These are phyloP conservation scores for Avena sativa DNA, from an alignment of 176 grass and related monocot species.

Conservation along the genomic window DNA sequence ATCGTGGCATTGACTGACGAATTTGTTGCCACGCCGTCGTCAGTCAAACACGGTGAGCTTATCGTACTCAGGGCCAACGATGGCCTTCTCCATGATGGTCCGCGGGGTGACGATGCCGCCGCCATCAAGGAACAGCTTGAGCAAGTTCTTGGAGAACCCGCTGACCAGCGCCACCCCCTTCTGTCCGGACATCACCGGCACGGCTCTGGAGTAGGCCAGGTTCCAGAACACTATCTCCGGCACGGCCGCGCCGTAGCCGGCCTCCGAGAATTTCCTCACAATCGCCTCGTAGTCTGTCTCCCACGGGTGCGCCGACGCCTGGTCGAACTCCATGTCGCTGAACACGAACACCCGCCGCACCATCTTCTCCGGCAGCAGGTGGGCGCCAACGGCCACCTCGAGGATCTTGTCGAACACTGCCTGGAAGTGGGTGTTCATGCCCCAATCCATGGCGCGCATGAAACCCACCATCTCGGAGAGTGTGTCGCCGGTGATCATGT, in stretches of 20 bases:
- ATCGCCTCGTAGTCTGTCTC: conserved; percentile 75
- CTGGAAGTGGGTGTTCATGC: conserved; percentile 63
- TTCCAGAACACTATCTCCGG: conserved; percentile 22
- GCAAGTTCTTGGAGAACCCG: conserved; percentile 11
- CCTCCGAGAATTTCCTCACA: conserved; percentile 46
- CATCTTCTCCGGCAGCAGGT: conserved; percentile 50
- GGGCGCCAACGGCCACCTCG: conserved; percentile 38
- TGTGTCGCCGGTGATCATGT: background rate
- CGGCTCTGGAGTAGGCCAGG: background rate
- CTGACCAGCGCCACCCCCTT: conserved; percentile 16
- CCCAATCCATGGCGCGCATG: conserved; percentile 52
- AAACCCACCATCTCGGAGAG: conserved; percentile 42
- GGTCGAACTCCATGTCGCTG: conserved; percentile 76
- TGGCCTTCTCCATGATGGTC: conserved; percentile 3
- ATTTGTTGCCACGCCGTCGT: background rate
- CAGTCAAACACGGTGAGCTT: conserved; percentile 11
- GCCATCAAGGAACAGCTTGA: conserved; percentile 24
- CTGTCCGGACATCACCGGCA: conserved; percentile 16
- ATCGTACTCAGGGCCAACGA: conserved; percentile 4
- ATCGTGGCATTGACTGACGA: background rate
- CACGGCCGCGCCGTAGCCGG: background rate
- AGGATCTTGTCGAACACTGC: conserved; percentile 67
- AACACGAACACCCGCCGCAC: conserved; percentile 62
- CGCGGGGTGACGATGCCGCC: conserved; percentile 24
- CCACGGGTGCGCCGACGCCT: conserved; percentile 44